Evolutionary conservation across 73 alveolate genomes (phyloP).

Genomic region (Paramecium caudatum): DNA sequence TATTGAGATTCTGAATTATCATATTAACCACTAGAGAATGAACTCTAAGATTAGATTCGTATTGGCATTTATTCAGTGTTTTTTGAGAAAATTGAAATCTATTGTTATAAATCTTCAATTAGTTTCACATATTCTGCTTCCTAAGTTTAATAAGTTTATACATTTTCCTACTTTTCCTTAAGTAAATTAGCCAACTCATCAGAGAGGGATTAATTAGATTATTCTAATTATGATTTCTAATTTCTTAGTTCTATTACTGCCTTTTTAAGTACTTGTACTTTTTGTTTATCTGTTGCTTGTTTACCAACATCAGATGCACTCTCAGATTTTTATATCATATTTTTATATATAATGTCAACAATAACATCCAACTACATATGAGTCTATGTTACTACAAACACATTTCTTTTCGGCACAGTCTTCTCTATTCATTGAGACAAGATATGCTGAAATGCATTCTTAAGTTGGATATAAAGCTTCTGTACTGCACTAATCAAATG

Average conservation of each 20-base stretch:
- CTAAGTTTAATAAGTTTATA: neutral
- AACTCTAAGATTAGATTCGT: neutral
- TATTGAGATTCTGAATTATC: neutral
- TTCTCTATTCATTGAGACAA: neutral
- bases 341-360: conserved; percentile 29
- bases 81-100: neutral
- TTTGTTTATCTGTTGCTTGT: neutral
- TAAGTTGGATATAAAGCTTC: neutral
- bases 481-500: neutral
- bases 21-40: neutral
- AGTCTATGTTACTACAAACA: neutral
- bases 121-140: neutral
- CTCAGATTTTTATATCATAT: conserved; percentile 1
- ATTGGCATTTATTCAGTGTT: neutral
- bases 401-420: conserved; percentile 48
- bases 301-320: conserved; percentile 10
- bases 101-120: neutral
- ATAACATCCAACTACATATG: conserved; percentile 33
- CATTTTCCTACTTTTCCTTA: conserved; percentile 24
- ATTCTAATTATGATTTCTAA: neutral
- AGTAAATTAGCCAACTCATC: neutral
- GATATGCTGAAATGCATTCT: conserved; percentile 15
- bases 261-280: conserved; percentile 27
- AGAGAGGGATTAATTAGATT: neutral
- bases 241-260: conserved; percentile 56